Base-by-base conservation (phyloP, 371 early-diverging fungal species). In the Coemansia sp. region DNA sequence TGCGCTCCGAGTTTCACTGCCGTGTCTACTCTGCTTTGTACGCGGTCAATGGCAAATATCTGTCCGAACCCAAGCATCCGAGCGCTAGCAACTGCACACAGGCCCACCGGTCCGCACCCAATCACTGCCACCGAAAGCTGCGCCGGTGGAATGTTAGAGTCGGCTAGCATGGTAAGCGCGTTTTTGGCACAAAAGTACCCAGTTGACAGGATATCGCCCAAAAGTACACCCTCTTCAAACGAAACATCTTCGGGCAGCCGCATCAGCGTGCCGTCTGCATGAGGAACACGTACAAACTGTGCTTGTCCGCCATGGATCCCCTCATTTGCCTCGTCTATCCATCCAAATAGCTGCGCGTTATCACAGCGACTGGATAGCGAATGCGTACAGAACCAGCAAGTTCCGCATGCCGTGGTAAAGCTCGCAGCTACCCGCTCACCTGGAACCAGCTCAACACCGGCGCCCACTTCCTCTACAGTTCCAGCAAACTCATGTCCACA, bases 401-500 rank as follows among this genome's bases (percentile, higher is more conserved):
- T 48, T 19, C 72, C 72, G 29, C 72, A 71, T 4, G 72, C 72
- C 5, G 72, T 71, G 17, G 72, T 67, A 28, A 71, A 71, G 56
- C 72, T 71, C 5, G 72, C 67, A 3, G 72, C 72, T 29, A 71
- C 72, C 1, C 72, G 67, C 58, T 67, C 61, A 1, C 72, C 72
- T 2, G 58, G 60, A 23, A 4, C 46, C 11, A 71, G 61, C n/a
- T 52, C 63, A 13, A 82, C 82, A 12, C 76, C 78, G 28, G 75
- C 68, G 55, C 84, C 83, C 3, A 83, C 70, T 15, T 80, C 69
- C 40, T 79, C 74, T 12, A 84, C 79, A 24, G 82, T 54, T 19
- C 84, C 84, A 52, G 83, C 78, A 58, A 79, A 79, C 65, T 84
- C 84, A 57, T 83, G 83, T 1, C 84, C 84, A 21, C 67, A 72